These are phyloP conservation scores for Aspergillus conjunctus DNA, from an alignment of 495 filamentous ascomycete species.

Conservation along the genomic window DNA sequence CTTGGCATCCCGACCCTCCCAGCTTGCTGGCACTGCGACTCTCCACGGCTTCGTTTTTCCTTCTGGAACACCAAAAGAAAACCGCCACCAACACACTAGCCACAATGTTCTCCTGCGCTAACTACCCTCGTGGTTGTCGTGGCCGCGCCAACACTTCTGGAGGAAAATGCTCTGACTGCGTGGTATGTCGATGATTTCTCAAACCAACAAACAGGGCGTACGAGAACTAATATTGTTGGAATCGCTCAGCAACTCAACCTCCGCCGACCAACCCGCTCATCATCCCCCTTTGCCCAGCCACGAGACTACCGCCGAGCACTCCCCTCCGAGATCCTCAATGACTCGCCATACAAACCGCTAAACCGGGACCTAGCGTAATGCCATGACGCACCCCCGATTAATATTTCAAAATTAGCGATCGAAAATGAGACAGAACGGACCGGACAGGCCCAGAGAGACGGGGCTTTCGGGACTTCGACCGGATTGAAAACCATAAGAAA, in stretches of 20 bases:
- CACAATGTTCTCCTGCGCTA: conserved; percentile 54
- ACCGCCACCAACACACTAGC: conserved; percentile 5
- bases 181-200: conserved; percentile 36
- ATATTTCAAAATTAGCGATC: background rate
- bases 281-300: conserved; percentile 49
- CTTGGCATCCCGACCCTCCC: conserved; percentile 6
- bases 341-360: conserved; percentile 31
- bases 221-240: conserved; percentile 20
- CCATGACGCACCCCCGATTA: background rate
- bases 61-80: conserved; percentile 1
- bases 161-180: conserved; percentile 50
- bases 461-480: conserved; percentile 13
- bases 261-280: conserved; percentile 42
- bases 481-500: conserved; percentile 11
- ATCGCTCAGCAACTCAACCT: conserved; percentile 41
- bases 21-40: conserved; percentile 1
- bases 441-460: background rate
- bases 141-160: conserved; percentile 49
- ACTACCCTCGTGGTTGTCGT: conserved; percentile 54
- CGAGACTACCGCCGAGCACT: conserved; percentile 46
- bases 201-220: background rate
- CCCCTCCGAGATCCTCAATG: conserved; percentile 43
- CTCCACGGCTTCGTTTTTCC: conserved; percentile 11
- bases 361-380: conserved; percentile 25
- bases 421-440: too few species aligned